These are phyloP conservation scores for Phytophthora rubi DNA, from an alignment of 352 stramenopile species.

Conservation along the genomic window DNA sequence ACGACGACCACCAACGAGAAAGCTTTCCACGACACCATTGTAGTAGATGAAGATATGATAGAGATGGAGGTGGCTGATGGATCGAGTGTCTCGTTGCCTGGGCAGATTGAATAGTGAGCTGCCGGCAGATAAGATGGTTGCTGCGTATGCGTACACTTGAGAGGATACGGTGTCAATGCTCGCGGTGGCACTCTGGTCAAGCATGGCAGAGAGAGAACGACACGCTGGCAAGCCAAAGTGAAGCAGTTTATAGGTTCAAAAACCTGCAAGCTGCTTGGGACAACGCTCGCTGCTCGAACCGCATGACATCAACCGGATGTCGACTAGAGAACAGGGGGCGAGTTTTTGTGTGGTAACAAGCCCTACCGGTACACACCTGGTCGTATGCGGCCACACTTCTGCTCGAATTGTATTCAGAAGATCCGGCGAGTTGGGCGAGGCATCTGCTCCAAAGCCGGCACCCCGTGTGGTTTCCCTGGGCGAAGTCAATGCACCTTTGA, in stretches of 20 bases:
- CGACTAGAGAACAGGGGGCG: conserved; percentile 1
- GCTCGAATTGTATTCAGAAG: not conserved
- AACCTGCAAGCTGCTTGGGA: conserved; percentile 5
- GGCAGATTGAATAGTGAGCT: conserved; percentile 32
- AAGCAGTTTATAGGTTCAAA: not conserved
- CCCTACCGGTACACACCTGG: not conserved
- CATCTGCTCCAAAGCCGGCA: conserved; percentile 12
- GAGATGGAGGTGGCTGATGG: not conserved
- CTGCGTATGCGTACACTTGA: conserved; percentile 1
- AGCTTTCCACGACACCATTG: conserved; percentile 26
- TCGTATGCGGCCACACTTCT: conserved; percentile 11
- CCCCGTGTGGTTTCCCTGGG: not conserved
- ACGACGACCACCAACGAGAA: conserved; percentile 21
- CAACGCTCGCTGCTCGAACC: conserved; percentile 7
- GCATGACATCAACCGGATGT: conserved; percentile 11
- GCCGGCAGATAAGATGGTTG: not conserved
- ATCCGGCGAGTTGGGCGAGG: not conserved
- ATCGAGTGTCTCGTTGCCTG: conserved; percentile 1
- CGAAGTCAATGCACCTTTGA: not conserved
- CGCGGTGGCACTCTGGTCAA: not conserved
- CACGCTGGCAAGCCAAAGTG: not conserved
- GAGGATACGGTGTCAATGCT: not conserved
- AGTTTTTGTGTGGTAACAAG: conserved; percentile 17
- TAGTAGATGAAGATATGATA: conserved; percentile 2
- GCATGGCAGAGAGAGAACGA: conserved; percentile 18